Evolutionary conservation across 1,139 yeast genomes (phyloP).

Genomic region (Zygosaccharomyces pseudobailii): DNA sequence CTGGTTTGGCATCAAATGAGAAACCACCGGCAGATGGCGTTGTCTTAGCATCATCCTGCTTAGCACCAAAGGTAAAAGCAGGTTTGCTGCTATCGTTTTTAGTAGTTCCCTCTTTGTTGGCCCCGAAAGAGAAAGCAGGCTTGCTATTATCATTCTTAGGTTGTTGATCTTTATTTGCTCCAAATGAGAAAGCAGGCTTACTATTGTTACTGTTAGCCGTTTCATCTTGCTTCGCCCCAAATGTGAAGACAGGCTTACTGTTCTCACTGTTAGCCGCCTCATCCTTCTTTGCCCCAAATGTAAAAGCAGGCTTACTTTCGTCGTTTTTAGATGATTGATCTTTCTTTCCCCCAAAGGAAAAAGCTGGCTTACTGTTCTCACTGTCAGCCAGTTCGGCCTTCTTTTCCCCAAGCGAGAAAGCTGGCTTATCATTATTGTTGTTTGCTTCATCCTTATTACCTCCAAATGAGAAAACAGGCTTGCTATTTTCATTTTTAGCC

Average conservation of each 20-base stretch:
- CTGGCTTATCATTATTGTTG: constrained; percentile 22
- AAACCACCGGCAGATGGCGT: constrained; percentile 8
- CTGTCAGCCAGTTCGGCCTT: constrained; percentile 25
- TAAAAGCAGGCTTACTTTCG: constrained; percentile 20
- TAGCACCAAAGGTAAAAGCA: constrained; percentile 26
- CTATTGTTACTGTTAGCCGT: constrained; percentile 5
- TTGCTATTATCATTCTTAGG: constrained; percentile 8
- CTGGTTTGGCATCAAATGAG: constrained; percentile 7
- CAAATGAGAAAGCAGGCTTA: constrained; percentile 10
- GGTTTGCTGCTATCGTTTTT: constrained; percentile 23
- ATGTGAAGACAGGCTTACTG: constrained; percentile 24
- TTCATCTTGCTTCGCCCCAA: constrained; percentile 32
- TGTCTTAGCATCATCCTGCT: constrained; percentile 31
- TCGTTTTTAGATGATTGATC: constrained; percentile 4
- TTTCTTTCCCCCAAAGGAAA: constrained; percentile 30
- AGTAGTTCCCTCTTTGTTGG: constrained; percentile 26
- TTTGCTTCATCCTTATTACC: constrained; percentile 26
- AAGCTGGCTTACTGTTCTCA: constrained; percentile 19
- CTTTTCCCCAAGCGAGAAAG: constrained; percentile 27
- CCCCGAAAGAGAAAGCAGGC: constrained; percentile 24
- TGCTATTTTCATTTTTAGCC: constrained; percentile 3
- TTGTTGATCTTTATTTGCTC: constrained; percentile 5
- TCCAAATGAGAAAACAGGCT: constrained; percentile 26
- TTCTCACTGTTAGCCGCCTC: constrained; percentile 21
- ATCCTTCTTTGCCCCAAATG: constrained; percentile 27